phyloP scores from a whole-genome alignment of 2,329 filamentous ascomycete species.

The Lomentospora prolificans region DNA sequence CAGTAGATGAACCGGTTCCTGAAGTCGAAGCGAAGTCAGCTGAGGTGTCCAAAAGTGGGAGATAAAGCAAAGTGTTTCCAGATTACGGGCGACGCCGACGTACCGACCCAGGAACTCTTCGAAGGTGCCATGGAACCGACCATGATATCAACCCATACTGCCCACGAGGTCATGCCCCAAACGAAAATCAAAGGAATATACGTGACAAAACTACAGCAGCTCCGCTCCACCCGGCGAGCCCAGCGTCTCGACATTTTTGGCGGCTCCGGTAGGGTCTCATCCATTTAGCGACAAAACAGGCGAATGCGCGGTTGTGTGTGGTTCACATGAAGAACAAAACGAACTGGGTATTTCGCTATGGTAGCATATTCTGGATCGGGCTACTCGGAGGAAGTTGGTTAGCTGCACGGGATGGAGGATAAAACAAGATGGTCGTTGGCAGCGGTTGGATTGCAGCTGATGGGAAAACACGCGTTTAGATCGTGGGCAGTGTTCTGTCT shows the following conservation, averaged over 20 bases:
- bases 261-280: slow-evolving; percentile 22
- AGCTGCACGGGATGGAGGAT: too few relatives aligned
- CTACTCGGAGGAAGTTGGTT: too few relatives aligned
- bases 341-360: too few relatives aligned
- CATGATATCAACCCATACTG: slow-evolving; percentile 72
- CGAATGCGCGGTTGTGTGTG: background rate
- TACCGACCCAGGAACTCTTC: slow-evolving; percentile 49
- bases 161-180: slow-evolving; percentile 86
- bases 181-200: slow-evolving; percentile 88
- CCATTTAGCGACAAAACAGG: slow-evolving; percentile 4
- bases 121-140: slow-evolving; percentile 50
- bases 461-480: too few relatives aligned
- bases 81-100: slow-evolving; percentile 13
- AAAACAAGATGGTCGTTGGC: too few relatives aligned
- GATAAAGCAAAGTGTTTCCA: background rate
- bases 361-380: too few relatives aligned
- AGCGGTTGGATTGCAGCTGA: too few relatives aligned
- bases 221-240: slow-evolving; percentile 65
- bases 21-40: too few relatives aligned
- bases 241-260: slow-evolving; percentile 47
- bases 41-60: too few relatives aligned
- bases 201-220: slow-evolving; percentile 67
- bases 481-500: too few relatives aligned
- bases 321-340: slow-evolving; percentile 2
- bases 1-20: slow-evolving; percentile 47